Base-by-base conservation (phyloP, 148 eudicot genomes). In the Fallopia convolvulus region DNA sequence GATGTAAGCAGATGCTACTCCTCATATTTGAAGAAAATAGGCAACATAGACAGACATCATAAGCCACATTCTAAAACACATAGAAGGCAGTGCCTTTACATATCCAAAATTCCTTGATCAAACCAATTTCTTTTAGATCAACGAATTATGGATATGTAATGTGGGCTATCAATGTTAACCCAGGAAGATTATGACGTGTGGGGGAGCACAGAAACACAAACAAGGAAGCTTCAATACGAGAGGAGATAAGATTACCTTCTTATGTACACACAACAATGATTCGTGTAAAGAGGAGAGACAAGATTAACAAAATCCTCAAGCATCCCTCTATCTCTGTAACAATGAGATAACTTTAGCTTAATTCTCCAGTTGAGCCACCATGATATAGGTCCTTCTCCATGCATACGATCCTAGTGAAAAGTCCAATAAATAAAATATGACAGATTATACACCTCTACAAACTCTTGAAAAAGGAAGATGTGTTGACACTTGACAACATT, bases 351-450 rank as follows among this genome's bases (percentile, higher is more conserved):
- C 85, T 88, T 90, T 81, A 94, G 60, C 83, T 92, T 94, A 81
- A 94, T 86, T 83, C 83, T 89, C 83, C 87, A 90, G 82, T 85
- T 80, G 73, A 70, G 84, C 97, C 97, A 92, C 98, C 98, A 94
- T 40, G 91, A 83, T 46, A 82, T 77, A 63, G 83, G 61, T 52
- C 70, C 74, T 75, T 79, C 85, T 65, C 85, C 79, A 65, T 79
- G 80, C 41, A 76, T 81, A 74, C 61, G 81, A 78, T 55, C 74
- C 93, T 86, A 85, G 75, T 80, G 48, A 39, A 32, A 42, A 49
- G 30, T 10, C 77, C 49, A 18, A 79, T 15, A 72, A 30, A 40
- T 84, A 9, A 20, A 8, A 44, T 73, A 73, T 33, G 39, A 33
- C 72, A 68, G 46, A 61, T 42, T 42, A 73, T n/a, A 44, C 55